These are phyloP conservation scores for Cyberlindnera amylophila DNA, from an alignment of 805 yeast genomes.

Conservation along the genomic window DNA sequence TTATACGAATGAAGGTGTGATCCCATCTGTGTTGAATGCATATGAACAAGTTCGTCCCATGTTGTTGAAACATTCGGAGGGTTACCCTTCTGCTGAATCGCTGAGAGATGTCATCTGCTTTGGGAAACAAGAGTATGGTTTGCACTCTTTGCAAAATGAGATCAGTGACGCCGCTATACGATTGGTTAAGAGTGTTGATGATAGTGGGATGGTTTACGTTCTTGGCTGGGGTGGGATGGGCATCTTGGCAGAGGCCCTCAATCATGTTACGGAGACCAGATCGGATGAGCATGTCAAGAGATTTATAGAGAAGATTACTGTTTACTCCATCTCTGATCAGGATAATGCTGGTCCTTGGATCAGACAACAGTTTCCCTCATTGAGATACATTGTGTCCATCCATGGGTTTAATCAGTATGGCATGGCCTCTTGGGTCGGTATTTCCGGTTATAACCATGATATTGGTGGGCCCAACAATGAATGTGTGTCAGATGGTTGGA, in stretches of 20 bases:
- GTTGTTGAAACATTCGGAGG: no score
- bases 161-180: no score
- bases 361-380: conserved; percentile 25
- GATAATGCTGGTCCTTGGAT: conserved; percentile 34
- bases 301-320: conserved; percentile 21
- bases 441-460: conserved; percentile 28
- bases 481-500: conserved; percentile 26
- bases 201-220: conserved; percentile 23
- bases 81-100: no score
- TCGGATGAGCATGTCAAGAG: conserved; percentile 11
- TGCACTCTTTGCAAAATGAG: no score
- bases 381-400: conserved; percentile 27
- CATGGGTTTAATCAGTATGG: conserved; percentile 30
- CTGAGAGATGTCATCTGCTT: no score
- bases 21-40: no score
- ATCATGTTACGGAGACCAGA: conserved; percentile 21
- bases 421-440: conserved; percentile 30
- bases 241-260: conserved; percentile 30
- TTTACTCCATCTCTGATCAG: conserved; percentile 32
- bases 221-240: conserved; percentile 32
- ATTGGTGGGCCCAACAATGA: conserved; percentile 27
- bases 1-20: no score
- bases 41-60: no score
- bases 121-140: no score
- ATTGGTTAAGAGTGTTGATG: not conserved